Percentiles rank a stretch among this genome's conserved stretches.
These are phyloP conservation scores for Alisma plantagoaquatica DNA, from an alignment of 106 monocot species.

Conservation along the genomic window DNA sequence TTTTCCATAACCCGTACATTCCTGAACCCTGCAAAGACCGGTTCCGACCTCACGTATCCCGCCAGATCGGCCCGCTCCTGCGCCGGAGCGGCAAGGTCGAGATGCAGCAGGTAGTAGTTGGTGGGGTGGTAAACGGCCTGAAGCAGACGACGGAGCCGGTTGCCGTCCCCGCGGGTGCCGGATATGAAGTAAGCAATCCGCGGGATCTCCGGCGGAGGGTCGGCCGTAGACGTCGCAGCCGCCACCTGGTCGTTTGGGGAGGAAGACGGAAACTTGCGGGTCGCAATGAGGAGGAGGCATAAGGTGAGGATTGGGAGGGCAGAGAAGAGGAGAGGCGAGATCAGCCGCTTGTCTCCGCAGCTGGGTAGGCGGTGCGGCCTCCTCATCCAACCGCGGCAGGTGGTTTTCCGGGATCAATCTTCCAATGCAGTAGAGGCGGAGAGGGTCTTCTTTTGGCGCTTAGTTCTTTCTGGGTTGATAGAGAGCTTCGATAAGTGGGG, in stretches of 20 bases:
- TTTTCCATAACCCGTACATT: constrained; percentile 7
- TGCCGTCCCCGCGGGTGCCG: constrained; percentile 42
- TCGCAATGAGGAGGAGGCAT: constrained; percentile 36
- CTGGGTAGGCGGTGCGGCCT: no score
- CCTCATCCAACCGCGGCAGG: no score
- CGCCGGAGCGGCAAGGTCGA: constrained; percentile 31
- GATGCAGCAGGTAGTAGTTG: constrained; percentile 64
- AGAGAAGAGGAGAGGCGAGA: background rate
- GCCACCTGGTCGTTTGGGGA: no score
- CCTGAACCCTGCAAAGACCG: background rate
- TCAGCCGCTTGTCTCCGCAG: no score
- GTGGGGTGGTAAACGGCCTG: constrained; percentile 66
- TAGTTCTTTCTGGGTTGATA: no score
- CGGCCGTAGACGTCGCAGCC: no score
- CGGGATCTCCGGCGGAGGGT: no score
- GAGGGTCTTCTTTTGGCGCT: no score
- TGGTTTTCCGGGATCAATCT: no score
- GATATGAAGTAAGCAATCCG: constrained; percentile 78
- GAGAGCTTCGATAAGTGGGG: no score
- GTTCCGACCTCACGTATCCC: background rate
- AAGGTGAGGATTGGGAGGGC: background rate
- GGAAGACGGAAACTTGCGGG: no score
- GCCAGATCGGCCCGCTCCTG: constrained; percentile 53
- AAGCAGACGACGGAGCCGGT: constrained; percentile 40
- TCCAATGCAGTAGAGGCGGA: no score